Base-by-base conservation (phyloP, 1,284 basidiomycete genomes). In the Cryptococcus sp. region DNA sequence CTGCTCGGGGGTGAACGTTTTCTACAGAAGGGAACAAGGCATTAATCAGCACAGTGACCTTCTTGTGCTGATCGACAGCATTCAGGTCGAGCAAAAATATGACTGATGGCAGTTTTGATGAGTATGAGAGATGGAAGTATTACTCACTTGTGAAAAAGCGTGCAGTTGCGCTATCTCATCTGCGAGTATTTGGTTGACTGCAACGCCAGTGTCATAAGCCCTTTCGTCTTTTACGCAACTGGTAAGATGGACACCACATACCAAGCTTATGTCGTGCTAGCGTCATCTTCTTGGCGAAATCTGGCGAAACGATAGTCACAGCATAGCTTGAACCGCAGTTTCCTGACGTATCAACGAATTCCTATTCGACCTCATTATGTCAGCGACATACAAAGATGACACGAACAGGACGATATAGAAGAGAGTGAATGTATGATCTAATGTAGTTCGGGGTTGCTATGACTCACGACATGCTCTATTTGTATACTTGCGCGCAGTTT, bases 321-420 rank as follows among this genome's bases (percentile, higher is more conserved):
- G 74, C 72, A 49, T 71, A 78, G 5, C 75, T 75, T n/a, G 69
- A 72, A 16, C 77, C 77, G 63, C 77, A 78, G 56, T 78, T 78
- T 22, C 75, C 77, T 3, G 76, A 78, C 0, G 76, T 78, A 62
- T 76, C 75, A 25, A 70, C 64, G 29, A 77, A 66, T 39, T 76
- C 74, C 75, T 75, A 56, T 17, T 37, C 11, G 52, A 37, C 43
- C 41, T 37, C 29, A 34, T 34, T 7, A 34, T 2, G 29, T 34
- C 29, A 34, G 29, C 29, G 29, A 34, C 13, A n/a, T n/a, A n/a
- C n/a, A n/a, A n/a, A n/a, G n/a, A n/a, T n/a, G n/a, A n/a, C n/a
- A n/a, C 29, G 29, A 4, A 13, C 29, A 34, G 29, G 5, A 34
- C 29, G 29, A 5, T 7, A 34, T 34, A 17, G 51, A 15, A 23